Conservation (phyloP, 129 eudicot species). For the Artemisia annua region DNA sequence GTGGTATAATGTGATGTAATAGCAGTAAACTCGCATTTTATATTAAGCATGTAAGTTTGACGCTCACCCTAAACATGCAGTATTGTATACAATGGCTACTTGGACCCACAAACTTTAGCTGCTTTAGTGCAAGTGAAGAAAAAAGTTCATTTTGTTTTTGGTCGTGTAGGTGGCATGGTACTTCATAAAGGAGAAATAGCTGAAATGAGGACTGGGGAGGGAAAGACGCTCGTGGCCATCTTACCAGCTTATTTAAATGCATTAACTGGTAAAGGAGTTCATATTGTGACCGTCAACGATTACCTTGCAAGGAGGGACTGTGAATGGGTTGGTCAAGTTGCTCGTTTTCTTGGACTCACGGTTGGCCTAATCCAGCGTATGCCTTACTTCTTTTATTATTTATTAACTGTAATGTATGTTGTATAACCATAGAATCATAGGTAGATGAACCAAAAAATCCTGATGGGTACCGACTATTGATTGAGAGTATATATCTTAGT, state of each 20-base stretch:
- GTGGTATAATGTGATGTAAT: background rate
- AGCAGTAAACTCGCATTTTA: background rate
- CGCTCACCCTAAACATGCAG: constrained; percentile 1
- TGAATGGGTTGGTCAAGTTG: constrained; percentile 99
- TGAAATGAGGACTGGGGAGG: constrained; percentile 99
- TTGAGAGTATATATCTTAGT: constrained; percentile 1
- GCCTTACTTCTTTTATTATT: constrained; percentile 27
- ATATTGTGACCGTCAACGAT: constrained; percentile 94
- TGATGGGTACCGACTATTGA: background rate
- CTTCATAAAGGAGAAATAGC: constrained; percentile 99
- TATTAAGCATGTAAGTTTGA: constrained; percentile 17
- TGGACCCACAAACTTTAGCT: background rate
- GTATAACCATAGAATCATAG: constrained; percentile 5
- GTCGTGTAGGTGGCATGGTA: constrained; percentile 88
- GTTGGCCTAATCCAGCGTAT: constrained; percentile 98
- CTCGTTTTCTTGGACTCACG: constrained; percentile 95
- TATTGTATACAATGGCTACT: constrained; percentile 1
- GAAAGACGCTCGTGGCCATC: constrained; percentile 95
- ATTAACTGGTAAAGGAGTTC: constrained; percentile 89
- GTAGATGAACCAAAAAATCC: background rate
- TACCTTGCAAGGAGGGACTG: constrained; percentile 97
- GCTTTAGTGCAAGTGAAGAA: constrained; percentile 6
- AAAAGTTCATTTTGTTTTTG: background rate
- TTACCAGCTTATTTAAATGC: constrained; percentile 97
- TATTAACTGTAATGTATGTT: constrained; percentile 1